Evolutionary conservation across 345 rosid genomes (phyloP), one percentile per base, ranked within the genome.

Genomic region (Ceriops tagal): DNA sequence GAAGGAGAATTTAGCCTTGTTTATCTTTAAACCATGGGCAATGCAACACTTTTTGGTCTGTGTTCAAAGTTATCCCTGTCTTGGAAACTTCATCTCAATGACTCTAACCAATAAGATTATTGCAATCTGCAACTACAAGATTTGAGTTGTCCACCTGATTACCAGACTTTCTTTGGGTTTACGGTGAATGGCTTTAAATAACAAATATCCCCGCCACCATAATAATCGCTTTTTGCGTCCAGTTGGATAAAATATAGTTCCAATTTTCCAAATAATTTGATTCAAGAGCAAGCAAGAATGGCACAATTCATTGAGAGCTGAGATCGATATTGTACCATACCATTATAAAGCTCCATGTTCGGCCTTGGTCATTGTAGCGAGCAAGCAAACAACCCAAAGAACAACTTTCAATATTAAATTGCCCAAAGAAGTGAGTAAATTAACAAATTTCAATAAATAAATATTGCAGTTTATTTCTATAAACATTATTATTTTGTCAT

Each of bases 341-440:
- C 96, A 89, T 77, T 59, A 74, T 83, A 72, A 87, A 86, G 82
- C 52, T 83, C 95, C 88, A 71, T 52, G 95, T 93, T 74, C 86
- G 72, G 73, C 95, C 91, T 1, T 93, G 96, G 82, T 91, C 98
- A 73, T 93, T 91, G 81, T 93, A 91, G 62, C 96, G 90, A 51
- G 98, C 96, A 56, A 89, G 87, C 82, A 88, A 72, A 73, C 95
- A 87, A 67, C 96, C 96, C 22, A 24, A 24, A 24, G 26, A 24
- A 24, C 26, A 24, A 24, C 26, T 24, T 24, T 24, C 37, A 34
- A 34, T 34, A 1, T 34, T 34, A 34, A 34, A 34, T 7, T 7
- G 9, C 8, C 8, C 10, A 34, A 34, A 7, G 6, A 7, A 34
- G 9, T 0, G 37, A 8, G 9, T 1, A 7, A 8, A 34, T 34